Conservation (phyloP, 305 asterid species). For the Andrographis paniculata region DNA sequence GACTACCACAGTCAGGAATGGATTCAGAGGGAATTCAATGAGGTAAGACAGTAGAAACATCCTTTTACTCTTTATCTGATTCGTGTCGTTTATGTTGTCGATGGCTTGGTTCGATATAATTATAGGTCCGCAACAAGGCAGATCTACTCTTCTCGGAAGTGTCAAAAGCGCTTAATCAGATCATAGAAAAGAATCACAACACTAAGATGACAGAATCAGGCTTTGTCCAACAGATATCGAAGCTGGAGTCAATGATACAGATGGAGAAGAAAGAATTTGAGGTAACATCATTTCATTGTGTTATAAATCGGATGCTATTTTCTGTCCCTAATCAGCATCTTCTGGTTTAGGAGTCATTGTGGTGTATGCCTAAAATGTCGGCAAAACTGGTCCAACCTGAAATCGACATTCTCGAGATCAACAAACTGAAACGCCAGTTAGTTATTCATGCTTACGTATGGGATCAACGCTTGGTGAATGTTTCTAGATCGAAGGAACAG, state of each 20-base stretch:
- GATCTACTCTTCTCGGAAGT: conserved; percentile 52
- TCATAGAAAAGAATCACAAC: conserved; percentile 29
- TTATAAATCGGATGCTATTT: conserved; percentile 11
- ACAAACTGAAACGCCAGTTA: conserved; percentile 59
- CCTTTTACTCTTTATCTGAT: conserved; percentile 17
- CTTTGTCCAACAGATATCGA: conserved; percentile 36
- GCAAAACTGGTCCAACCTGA: conserved; percentile 47
- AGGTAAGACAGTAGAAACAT: conserved; percentile 35
- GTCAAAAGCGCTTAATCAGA: conserved; percentile 42
- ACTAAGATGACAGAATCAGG: conserved; percentile 31
- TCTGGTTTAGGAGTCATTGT: conserved; percentile 40
- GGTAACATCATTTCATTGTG: conserved; percentile 29
- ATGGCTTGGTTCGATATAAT: conserved; percentile 19
- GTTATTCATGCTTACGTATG: conserved; percentile 60
- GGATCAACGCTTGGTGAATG: conserved; percentile 65
- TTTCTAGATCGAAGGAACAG: conserved; percentile 28
- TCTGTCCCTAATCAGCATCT: conserved; percentile 11
- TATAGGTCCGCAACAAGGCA: conserved; percentile 46
- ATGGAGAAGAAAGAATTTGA: conserved; percentile 63
- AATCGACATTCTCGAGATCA: conserved; percentile 70
- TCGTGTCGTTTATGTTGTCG: conserved; percentile 17
- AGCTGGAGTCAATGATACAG: conserved; percentile 48
- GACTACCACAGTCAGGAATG: conserved; percentile 75
- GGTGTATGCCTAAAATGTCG: conserved; percentile 30
- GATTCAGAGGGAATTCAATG: conserved; percentile 60